A percentile compares a stretch with the other conserved stretches of the same genome.
Conservation (phyloP, 345 rosid species). For the Brassica nigra region DNA sequence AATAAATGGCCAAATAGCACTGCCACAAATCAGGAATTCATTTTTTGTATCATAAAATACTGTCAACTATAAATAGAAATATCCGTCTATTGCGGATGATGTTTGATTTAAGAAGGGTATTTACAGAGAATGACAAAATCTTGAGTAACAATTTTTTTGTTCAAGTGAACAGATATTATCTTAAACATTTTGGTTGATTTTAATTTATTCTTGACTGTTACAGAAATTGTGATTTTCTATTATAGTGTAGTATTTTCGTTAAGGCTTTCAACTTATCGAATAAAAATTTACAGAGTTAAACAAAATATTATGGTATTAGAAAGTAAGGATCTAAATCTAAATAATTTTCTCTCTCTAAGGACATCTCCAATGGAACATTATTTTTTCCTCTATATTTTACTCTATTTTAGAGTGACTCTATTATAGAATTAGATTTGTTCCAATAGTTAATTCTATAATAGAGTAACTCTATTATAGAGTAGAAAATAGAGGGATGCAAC, state of each 20-base stretch:
- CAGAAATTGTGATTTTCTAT: neutral
- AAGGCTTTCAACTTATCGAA: neutral
- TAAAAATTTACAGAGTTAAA: neutral
- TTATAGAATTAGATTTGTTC: too few species aligned
- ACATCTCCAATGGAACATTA: too few species aligned
- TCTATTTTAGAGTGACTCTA: too few species aligned
- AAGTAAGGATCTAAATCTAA: neutral
- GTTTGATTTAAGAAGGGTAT: neutral
- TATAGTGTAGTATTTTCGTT: neutral
- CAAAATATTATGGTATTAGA: neutral
- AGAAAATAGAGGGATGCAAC: too few species aligned
- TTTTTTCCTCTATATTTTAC: too few species aligned
- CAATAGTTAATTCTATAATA: too few species aligned
- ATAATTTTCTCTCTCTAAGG: neutral
- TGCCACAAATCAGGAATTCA: neutral
- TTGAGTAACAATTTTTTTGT: constrained; percentile 4
- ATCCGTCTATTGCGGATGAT: neutral
- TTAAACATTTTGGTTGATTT: neutral
- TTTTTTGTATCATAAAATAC: neutral
- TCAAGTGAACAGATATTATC: neutral
- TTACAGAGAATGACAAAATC: neutral
- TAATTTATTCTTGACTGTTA: neutral
- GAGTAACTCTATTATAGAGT: too few species aligned
- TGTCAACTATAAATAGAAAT: neutral
- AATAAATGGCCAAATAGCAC: constrained; percentile 1